A percentile compares a stretch with the other conserved stretches of the same genome.
Evolutionary conservation across 257 asterid genomes (phyloP).

Genomic region (Solanum sitiens): DNA sequence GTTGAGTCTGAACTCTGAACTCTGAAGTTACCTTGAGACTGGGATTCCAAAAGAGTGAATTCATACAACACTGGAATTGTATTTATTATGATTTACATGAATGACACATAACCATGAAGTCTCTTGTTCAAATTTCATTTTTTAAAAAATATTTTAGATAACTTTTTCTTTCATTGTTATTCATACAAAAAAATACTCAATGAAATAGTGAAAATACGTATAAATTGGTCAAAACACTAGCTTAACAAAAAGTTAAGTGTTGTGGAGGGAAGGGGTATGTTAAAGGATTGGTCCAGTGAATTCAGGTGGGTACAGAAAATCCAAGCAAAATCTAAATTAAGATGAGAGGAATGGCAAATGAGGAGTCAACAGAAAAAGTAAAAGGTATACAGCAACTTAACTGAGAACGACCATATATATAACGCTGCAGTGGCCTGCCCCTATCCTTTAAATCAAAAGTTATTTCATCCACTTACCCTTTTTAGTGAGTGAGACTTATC

Average conservation of each 20-base stretch:
- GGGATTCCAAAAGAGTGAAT: neutral
- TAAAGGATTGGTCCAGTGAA: constrained; percentile 2
- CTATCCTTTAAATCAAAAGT: constrained; percentile 13
- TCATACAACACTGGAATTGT: neutral
- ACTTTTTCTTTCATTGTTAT: too few species aligned
- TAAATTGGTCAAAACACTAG: neutral
- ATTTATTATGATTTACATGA: too few species aligned
- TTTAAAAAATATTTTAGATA: too few species aligned
- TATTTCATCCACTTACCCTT: constrained; percentile 13
- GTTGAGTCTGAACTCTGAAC: neutral
- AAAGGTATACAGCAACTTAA: constrained; percentile 8
- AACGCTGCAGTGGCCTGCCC: constrained; percentile 15
- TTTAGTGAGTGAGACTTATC: constrained; percentile 13
- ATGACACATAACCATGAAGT: neutral
- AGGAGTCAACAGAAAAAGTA: constrained; percentile 15
- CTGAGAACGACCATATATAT: constrained; percentile 23
- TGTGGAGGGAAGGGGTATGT: neutral
- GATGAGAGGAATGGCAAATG: constrained; percentile 2
- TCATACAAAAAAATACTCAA: neutral
- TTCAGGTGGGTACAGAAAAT: constrained; percentile 25
- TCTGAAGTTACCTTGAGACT: neutral
- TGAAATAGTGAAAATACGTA: too few species aligned
- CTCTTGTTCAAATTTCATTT: neutral
- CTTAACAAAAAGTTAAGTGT: neutral
- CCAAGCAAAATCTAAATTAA: constrained; percentile 22